Evolutionary conservation across 139 green algal species (phyloP), one percentile per base, ranked within the genome.

Genomic region (Coelastrella sp.): DNA sequence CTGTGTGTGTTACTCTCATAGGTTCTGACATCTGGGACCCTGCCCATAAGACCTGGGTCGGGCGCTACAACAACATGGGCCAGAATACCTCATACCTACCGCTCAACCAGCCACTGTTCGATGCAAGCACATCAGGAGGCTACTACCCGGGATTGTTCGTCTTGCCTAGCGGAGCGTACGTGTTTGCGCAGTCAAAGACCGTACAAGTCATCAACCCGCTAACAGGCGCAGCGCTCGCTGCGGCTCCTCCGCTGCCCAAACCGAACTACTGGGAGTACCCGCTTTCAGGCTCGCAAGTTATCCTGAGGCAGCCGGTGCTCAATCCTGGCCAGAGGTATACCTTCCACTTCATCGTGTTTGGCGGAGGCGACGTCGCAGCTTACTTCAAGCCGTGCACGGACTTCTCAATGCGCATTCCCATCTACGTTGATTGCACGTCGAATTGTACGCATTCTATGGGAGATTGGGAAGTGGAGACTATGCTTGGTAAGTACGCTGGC

Each of bases 201-300:
- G 60, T 86, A 20, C 80, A 86, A 66, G 80, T 86, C 8, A 86
- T 86, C 80, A 86, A 86, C 80, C 80, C 80, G 5, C 22, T 74
- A 20, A 86, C 80, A 20, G 80, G 80, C 3, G 59, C 61, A n/a
- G 80, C 80, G 3, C 80, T 86, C 7, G 80, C 80, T 60, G 60
- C 22, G 3, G 13, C 57, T 47, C 79, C 79, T n/a, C 79, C 79
- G 19, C 17, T 68, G 20, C 79, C 79, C 7, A 54, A 20, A 14
- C 57, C 57, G 19, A 74, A 73, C 58, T 85, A 85, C 20, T 85
- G 79, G 79, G 79, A 85, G 58, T 85, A 85, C 58, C 79, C 79
- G 5, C 58, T 85, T 5, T 85, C 79, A 19, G 79, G 79, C 58
- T 57, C 79, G 5, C 57, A 73, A 58, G 79, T 86, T 10, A 4